Percentiles rank a stretch among this genome's conserved stretches.
Conservation (phyloP, 1,284 basidiomycete genomes). For the Phellopilus nigrolimitatus region DNA sequence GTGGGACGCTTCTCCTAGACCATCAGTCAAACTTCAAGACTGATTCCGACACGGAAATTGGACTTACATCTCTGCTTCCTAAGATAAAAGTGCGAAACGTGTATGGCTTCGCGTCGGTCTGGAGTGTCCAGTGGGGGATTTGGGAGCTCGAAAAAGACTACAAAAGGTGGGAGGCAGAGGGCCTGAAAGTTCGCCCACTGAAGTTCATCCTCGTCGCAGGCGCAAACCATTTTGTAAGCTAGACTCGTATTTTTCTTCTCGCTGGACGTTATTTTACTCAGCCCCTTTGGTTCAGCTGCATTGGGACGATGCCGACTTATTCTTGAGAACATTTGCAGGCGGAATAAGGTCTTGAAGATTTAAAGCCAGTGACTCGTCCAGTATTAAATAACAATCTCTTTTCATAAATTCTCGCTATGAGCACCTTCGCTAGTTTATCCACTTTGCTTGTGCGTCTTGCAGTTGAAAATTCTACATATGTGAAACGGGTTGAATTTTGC, state of each 20-base stretch:
- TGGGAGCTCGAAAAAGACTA: slow-evolving; percentile 23
- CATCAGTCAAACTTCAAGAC: neutral
- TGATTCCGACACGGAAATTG: neutral
- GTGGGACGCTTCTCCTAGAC: neutral
- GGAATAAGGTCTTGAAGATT: slow-evolving; percentile 7
- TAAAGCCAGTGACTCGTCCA: too few relatives aligned
- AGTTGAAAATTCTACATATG: too few relatives aligned
- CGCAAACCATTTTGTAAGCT: slow-evolving; percentile 28
- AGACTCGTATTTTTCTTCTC: neutral
- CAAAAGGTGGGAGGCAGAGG: slow-evolving; percentile 15
- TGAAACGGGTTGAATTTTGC: too few relatives aligned
- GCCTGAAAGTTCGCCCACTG: slow-evolving; percentile 17
- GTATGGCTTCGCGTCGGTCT: slow-evolving; percentile 17
- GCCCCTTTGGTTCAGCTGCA: slow-evolving; percentile 2
- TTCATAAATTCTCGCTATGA: too few relatives aligned
- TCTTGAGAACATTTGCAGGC: slow-evolving; percentile 7
- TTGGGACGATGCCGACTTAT: slow-evolving; percentile 14
- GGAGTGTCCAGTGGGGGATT: slow-evolving; percentile 22
- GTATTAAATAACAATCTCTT: too few relatives aligned
- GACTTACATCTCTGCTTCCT: neutral
- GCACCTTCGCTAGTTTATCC: too few relatives aligned
- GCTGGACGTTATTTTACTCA: neutral
- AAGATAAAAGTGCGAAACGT: slow-evolving; percentile 8
- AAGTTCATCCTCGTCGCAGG: slow-evolving; percentile 22
- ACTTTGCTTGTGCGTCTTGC: too few relatives aligned